Conservation (phyloP, 805 yeast genomes). For the Saturnispora saitoi region DNA sequence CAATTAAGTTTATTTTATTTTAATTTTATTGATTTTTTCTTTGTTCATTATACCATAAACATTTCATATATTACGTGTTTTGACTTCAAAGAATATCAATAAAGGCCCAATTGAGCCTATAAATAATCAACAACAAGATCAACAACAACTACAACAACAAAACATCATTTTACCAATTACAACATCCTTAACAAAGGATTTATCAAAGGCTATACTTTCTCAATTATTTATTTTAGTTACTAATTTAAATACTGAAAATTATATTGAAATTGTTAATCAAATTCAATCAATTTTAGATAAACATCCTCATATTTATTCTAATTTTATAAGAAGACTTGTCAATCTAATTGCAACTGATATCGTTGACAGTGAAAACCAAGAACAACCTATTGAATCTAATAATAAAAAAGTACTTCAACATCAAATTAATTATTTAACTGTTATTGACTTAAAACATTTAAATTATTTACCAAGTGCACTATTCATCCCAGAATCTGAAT, state of each 20-base stretch:
- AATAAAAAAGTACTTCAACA: slow-evolving; percentile 17
- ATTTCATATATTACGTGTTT: neutral
- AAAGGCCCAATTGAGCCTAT: slow-evolving; percentile 1
- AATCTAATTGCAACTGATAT: slow-evolving; percentile 24
- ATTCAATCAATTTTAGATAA: slow-evolving; percentile 39
- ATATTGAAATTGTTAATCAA: slow-evolving; percentile 33
- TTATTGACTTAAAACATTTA: slow-evolving; percentile 14
- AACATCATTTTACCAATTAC: neutral
- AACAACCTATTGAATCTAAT: slow-evolving; percentile 15
- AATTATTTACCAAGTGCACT: slow-evolving; percentile 12
- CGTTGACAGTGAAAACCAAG: slow-evolving; percentile 14
- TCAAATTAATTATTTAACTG: slow-evolving; percentile 21
- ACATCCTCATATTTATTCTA: slow-evolving; percentile 28
- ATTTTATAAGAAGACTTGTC: slow-evolving; percentile 27
- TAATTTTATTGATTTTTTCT: too few relatives aligned
- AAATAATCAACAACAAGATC: neutral
- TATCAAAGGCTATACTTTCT: slow-evolving; percentile 32
- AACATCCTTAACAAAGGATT: slow-evolving; percentile 13
- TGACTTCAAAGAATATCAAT: neutral
- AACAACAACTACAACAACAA: neutral
- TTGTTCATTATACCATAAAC: too few relatives aligned
- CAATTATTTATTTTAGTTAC: slow-evolving; percentile 47
- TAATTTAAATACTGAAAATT: slow-evolving; percentile 34
- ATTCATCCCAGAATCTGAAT: slow-evolving; percentile 21
- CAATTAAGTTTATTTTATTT: too few relatives aligned